Conservation (phyloP, 2,329 filamentous ascomycete species). For the Calonectria multiphialidica region DNA sequence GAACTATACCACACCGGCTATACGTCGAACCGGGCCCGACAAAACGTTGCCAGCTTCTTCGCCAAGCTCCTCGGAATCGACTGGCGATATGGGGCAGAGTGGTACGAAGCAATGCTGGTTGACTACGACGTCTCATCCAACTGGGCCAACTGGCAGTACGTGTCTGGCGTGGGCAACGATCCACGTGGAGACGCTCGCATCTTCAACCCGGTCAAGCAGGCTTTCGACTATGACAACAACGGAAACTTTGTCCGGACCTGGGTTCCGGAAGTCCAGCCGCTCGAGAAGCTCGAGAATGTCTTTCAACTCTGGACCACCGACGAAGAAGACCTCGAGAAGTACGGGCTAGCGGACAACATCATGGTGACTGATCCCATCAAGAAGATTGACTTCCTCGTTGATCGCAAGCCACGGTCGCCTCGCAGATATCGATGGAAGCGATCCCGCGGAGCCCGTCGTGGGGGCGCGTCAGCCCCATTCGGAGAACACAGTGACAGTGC, state of each 20-base stretch:
- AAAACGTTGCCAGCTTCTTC: conserved; percentile 82
- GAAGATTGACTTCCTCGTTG: conserved; percentile 73
- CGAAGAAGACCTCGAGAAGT: conserved; percentile 66
- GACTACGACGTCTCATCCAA: conserved; percentile 84
- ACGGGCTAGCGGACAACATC: conserved; percentile 68
- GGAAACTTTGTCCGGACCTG: conserved; percentile 80
- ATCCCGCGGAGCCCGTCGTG: conserved; percentile 37
- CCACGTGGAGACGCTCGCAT: conserved; percentile 78
- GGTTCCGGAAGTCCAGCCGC: conserved; percentile 74
- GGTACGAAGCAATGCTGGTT: conserved; percentile 81
- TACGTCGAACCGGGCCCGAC: conserved; percentile 80
- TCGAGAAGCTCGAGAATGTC: conserved; percentile 67
- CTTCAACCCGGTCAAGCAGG: conserved; percentile 87
- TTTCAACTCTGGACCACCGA: conserved; percentile 79
- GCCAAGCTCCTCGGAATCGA: conserved; percentile 80
- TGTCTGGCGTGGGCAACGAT: conserved; percentile 84
- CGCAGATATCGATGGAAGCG: conserved; percentile 42
- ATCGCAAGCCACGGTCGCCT: conserved; percentile 55
- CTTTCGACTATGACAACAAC: conserved; percentile 79
- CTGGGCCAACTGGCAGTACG: conserved; percentile 89
- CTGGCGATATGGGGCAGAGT: conserved; percentile 85
- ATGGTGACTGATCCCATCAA: conserved; percentile 78
- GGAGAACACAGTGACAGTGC: not conserved
- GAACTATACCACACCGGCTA: conserved; percentile 83
- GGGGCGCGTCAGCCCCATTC: conserved; percentile 1